These are phyloP conservation scores for Polytrichum formosum DNA, from an alignment of 225 moss, liverwort and hornwort genomes.

Conservation along the genomic window DNA sequence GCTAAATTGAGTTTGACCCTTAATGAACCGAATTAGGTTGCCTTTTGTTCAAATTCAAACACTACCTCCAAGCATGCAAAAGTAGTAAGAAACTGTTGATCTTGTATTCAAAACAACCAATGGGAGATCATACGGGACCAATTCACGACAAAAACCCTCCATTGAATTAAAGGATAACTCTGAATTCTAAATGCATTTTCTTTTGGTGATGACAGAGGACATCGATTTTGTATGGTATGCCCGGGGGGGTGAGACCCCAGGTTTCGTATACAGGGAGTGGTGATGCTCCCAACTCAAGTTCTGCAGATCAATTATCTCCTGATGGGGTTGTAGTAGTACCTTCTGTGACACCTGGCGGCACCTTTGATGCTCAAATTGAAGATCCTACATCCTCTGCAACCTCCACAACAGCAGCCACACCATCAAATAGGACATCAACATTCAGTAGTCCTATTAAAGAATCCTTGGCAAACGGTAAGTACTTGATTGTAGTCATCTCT, in stretches of 20 bases:
- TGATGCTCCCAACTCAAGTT: constrained; percentile 26
- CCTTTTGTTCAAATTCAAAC: too few species aligned
- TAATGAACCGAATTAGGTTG: too few species aligned
- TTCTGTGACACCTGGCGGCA: constrained; percentile 42
- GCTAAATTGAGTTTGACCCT: too few species aligned
- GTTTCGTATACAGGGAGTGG: constrained; percentile 7
- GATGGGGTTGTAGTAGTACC: constrained; percentile 34
- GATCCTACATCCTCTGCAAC: constrained; percentile 45
- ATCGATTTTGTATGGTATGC: constrained; percentile 61
- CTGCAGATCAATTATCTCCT: constrained; percentile 30
- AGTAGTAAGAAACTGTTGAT: too few species aligned
- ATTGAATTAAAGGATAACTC: too few species aligned
- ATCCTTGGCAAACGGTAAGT: constrained; percentile 43
- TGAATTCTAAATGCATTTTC: too few species aligned
- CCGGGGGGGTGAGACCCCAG: constrained; percentile 33
- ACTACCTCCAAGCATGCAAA: too few species aligned
- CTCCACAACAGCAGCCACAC: constrained; percentile 18
- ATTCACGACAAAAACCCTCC: too few species aligned
- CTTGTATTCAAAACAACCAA: too few species aligned
- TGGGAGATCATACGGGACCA: too few species aligned
- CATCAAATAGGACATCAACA: constrained; percentile 51
- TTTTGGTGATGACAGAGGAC: constrained; percentile 63
- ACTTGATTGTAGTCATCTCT: not conserved
- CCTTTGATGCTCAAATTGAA: constrained; percentile 48
- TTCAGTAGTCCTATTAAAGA: constrained; percentile 45